These are phyloP conservation scores for Mortierella sp. DNA, from an alignment of 371 early-diverging fungal genomes.

Conservation along the genomic window DNA sequence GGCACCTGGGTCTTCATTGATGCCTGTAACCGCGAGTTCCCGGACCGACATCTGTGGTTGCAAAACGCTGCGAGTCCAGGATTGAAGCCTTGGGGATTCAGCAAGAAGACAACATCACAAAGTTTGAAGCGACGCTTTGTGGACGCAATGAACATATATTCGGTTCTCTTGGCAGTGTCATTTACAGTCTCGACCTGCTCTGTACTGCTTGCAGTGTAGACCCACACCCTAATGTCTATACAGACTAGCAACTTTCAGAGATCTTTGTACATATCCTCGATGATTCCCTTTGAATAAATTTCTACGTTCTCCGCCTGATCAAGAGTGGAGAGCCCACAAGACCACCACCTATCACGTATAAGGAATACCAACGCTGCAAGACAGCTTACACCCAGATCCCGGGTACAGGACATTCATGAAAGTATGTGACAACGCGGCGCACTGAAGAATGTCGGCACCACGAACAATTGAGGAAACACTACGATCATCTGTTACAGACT, in stretches of 20 bases:
- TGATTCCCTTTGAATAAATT: too few relatives aligned
- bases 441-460: conserved; percentile 96
- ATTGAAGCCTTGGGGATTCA: conserved; percentile 15
- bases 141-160: conserved; percentile 16
- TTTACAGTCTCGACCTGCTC: conserved; percentile 9
- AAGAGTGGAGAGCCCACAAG: too few relatives aligned
- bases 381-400: too few relatives aligned
- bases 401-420: too few relatives aligned
- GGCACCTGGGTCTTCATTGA: conserved; percentile 33
- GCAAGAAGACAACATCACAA: too few relatives aligned
- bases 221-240: too few relatives aligned
- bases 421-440: conserved; percentile 97
- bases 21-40: conserved; percentile 31
- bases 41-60: conserved; percentile 26
- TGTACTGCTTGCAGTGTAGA: conserved; percentile 4
- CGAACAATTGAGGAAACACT: conserved; percentile 91
- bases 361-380: too few relatives aligned
- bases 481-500: conserved; percentile 94
- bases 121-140: background rate
- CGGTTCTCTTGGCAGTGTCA: conserved; percentile 22
- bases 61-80: conserved; percentile 3
- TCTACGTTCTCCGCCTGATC: too few relatives aligned
- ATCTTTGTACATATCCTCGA: too few relatives aligned
- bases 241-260: conserved; percentile 56
- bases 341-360: too few relatives aligned